Base-by-base conservation (phyloP, 2,329 filamentous ascomycete species). In the Fragosphaeria purpurea region DNA sequence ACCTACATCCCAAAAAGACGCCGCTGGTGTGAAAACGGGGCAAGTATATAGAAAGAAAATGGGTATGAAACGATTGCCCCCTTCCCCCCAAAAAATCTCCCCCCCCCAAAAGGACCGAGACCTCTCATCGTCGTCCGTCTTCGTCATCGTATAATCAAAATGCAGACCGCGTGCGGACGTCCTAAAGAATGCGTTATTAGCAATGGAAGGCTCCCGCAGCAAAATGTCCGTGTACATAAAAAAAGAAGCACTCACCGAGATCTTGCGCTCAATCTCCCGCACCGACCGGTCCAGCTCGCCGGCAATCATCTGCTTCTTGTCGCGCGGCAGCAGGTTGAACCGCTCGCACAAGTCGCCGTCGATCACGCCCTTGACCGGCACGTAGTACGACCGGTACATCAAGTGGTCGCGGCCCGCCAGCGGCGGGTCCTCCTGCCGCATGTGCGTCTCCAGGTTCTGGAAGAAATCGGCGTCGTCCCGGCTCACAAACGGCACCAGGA, bases 381-480 rank as follows among this genome's bases (percentile, higher is more conserved):
- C 88, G 65, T 97, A 98, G 69, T 97, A 98, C 57, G 89, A 83
- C 56, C 94, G 79, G 67, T 95, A 99, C 62, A 95, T 94, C 44
- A 99, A 74, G 67, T 99, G 93, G 65, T 98, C 94, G 57, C 94
- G 79, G 41, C 93, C 94, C 22, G 88, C 87, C 44, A 98, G 71
- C 7, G 91, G 91, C 38, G 90, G 78, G 62, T 95, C 90, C 62
- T 95, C 88, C 10, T 79, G 81, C 45, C 91, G 80, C 64, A 99
- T 76, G 62, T 95, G 87, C 62, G 86, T 83, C 69, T 98, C 93
- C 31, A 98, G 75, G 54, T 81, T 88, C 66, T 96, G 90, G 79
- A 98, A 98, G 70, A 98, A 97, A 66, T 97, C 93, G 46, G 94
- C 87, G 61, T 97, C 91, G 63, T 97, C 90, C 39, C 94, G 85